Conservation (phyloP, 768 basidiomycete genomes). For the Saitozyma podzolica region DNA sequence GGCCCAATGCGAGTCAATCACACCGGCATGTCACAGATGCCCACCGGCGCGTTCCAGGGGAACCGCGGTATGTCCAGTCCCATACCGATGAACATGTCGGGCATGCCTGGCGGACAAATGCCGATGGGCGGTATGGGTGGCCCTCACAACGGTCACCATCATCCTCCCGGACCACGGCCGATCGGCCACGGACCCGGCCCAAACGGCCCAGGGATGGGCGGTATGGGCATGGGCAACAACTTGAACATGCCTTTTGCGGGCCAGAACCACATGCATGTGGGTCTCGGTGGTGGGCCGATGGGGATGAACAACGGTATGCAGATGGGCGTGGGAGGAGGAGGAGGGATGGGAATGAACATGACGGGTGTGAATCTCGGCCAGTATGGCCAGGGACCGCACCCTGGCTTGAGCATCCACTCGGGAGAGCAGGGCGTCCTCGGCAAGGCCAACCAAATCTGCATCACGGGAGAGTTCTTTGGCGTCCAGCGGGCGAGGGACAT, state of each 20-base stretch:
- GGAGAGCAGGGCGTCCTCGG: conserved; percentile 52
- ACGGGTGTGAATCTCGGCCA: not conserved
- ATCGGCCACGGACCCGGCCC: too few relatives aligned
- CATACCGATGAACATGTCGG: conserved; percentile 34
- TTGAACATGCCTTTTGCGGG: conserved; percentile 15
- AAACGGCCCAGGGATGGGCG: too few relatives aligned
- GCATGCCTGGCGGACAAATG: conserved; percentile 22
- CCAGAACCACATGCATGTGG: conserved; percentile 34
- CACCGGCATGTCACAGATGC: too few relatives aligned
- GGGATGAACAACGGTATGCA: conserved; percentile 20
- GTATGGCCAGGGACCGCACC: conserved; percentile 13
- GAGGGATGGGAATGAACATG: conserved; percentile 53
- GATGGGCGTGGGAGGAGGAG: conserved; percentile 10
- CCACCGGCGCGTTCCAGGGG: too few relatives aligned
- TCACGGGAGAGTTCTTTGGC: conserved; percentile 96
- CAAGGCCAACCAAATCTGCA: conserved; percentile 83
- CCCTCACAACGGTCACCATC: conserved; percentile 3
- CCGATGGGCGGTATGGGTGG: conserved; percentile 22
- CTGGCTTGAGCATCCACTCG: conserved; percentile 21
- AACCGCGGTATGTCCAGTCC: conserved; percentile 6
- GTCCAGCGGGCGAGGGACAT: conserved; percentile 94
- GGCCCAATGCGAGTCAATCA: too few relatives aligned
- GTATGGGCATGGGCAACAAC: conserved; percentile 16
- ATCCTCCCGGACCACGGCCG: not conserved
- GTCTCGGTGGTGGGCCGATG: conserved; percentile 31